Base-by-base conservation (phyloP, 192 early-diverging fungal species). In the Mortierella antarctica region DNA sequence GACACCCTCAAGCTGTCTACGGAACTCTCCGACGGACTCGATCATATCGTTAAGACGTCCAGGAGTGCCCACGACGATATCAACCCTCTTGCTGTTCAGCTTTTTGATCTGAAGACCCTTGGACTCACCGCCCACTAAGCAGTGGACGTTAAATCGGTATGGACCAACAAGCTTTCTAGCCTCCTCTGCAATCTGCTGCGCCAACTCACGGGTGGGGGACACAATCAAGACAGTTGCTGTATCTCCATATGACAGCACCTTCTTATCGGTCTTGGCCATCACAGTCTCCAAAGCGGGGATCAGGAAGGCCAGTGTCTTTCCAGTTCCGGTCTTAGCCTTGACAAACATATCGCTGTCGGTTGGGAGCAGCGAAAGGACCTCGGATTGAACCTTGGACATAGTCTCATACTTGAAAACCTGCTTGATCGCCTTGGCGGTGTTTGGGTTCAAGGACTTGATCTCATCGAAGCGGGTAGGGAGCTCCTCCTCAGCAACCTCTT, bases 271-370 rank as follows among this genome's bases (percentile, higher is more conserved):
- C 62, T 89, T 86, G 23, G 82, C 73, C 42, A 91, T 44, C 0
- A 93, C 83, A 41, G 92, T 88, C 62, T 98, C 92, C 20, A 98
- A 67, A 2, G 96, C 95, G 9, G 96, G 92, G 42, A 96, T 88
- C 77, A 99, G 82, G 65, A 99, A 99, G n/a, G 96, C 98, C 18
- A 95, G 82, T 0, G 96, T 99, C 83, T 99, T 99, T 52, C 98
- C 98, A 0, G 97, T 98, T 73, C 98, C 98, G 13, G 98, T 99
- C 84, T 98, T 97, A 10, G 97, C 96, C 69, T 96, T 93, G 67
- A 98, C 93, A 83, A 99, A 91, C 66, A 98, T 86, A 73, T 99
- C 98, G 10, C 73, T 76, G 15, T 87, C 83, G 21, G 91, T 88
- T 20, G 94, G 94, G 44, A 95, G 71, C 44, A 86, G 79, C 7